Percentiles rank a stretch among this genome's conserved stretches.
Conservation (phyloP, 1,284 basidiomycete species). For the Trichosporon inkin region DNA sequence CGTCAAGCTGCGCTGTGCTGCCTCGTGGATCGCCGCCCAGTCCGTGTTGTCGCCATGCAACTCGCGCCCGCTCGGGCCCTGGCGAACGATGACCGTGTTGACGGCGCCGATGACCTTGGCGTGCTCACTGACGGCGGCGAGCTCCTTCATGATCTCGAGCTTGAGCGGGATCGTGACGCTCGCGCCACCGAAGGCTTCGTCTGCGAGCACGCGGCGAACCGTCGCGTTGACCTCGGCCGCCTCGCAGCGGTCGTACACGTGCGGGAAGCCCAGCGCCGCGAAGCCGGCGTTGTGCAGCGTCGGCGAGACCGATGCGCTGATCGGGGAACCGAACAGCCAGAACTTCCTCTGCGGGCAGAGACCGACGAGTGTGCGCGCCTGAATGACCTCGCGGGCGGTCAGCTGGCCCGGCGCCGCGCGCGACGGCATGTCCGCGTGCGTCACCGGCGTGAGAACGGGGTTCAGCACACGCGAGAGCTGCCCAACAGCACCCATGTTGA, state of each 20-base stretch:
- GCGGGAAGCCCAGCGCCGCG: conserved; percentile 71
- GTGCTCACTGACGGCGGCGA: conserved; percentile 71
- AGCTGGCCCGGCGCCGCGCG: conserved; percentile 91
- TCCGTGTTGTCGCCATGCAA: conserved; percentile 90
- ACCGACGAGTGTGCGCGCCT: conserved; percentile 74
- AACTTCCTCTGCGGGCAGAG: conserved; percentile 67
- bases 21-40: conserved; percentile 75
- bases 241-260: conserved; percentile 74
- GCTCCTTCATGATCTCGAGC: conserved; percentile 72
- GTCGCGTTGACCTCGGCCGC: conserved; percentile 63
- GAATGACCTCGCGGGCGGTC: conserved; percentile 78
- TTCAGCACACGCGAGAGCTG: conserved; percentile 89
- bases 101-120: conserved; percentile 83
- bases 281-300: conserved; percentile 90
- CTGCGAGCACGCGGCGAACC: conserved; percentile 61
- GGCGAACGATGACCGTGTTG: conserved; percentile 74
- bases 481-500: conserved; percentile 88
- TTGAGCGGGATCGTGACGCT: conserved; percentile 95
- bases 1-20: conserved; percentile 49
- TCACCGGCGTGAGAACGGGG: conserved; percentile 78
- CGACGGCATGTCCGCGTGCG: conserved; percentile 75
- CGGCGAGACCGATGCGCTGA: conserved; percentile 85
- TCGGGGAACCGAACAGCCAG: conserved; percentile 85
- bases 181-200: conserved; percentile 83
- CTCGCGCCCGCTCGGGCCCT: conserved; percentile 53